Base-by-base conservation (phyloP, 768 basidiomycete genomes). In the Polyporus arcularius region DNA sequence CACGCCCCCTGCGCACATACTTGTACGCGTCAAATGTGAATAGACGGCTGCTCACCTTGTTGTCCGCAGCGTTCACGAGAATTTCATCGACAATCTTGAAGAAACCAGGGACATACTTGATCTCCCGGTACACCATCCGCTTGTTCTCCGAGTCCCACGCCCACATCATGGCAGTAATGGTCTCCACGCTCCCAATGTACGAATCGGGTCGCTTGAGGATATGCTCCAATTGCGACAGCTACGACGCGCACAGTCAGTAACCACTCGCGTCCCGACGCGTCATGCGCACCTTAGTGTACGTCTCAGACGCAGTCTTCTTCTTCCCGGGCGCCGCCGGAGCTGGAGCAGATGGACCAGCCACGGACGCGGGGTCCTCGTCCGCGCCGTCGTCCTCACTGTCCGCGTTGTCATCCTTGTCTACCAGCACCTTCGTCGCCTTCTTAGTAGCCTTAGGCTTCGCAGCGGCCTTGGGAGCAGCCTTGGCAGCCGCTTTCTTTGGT, bases 51-150 rank as follows among this genome's bases (percentile, higher is more conserved):
- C 80, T 57, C 64, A 92, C 96, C 88, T 99, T 99, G 78, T 98
- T 97, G 73, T 99, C 97, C 4, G 97, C 97, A 21, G 97, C 97
- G 74, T 99, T 99, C 68, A 99, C 97, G 3, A 99, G 80, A 69
- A 99, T 99, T 77, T 99, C 97, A 70, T 99, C 97, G 14, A 99
- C 89, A 69, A 99, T 99, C 82, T 99, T 99, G 85, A 96, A 95
- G 74, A 99, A 96, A 55, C 96, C 97, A 0, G 97, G 97, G 2
- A 98, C 96, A 70, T 89, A 99, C 68, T 86, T 92, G 64, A 89
- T 90, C 50, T 87, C 94, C 69, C 89, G 82, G 68, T 86, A 75
- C 1, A 85, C 85, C 88, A 99, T 94, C 31, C 87, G 88, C 69
- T 94, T 95, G 41, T 78, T 85, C 39, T 87, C 88, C 1, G 84